Conservation (phyloP, 176 grass and related monocot species). For the Saccharum spontaneum region DNA sequence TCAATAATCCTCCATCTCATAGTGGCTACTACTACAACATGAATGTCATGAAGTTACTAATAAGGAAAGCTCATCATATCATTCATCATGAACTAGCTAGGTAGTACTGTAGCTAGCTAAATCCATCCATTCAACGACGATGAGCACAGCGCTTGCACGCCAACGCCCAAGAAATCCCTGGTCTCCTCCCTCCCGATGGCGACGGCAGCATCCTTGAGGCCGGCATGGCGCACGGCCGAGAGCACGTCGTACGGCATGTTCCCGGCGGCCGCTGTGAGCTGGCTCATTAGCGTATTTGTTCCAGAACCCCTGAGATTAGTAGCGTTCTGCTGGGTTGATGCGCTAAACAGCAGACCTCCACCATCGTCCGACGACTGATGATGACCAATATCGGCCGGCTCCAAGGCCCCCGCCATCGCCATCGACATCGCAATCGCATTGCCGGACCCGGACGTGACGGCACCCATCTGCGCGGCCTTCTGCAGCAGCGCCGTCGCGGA, state of each 20-base stretch:
- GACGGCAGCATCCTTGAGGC: slow-evolving; percentile 44
- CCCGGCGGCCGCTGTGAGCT: slow-evolving; percentile 28
- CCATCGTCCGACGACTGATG: slow-evolving; percentile 2
- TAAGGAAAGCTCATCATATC: neutral
- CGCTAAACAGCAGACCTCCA: slow-evolving; percentile 23
- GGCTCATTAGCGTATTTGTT: slow-evolving; percentile 12
- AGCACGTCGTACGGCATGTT: slow-evolving; percentile 51
- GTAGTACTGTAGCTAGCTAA: neutral
- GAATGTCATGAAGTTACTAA: too few relatives aligned
- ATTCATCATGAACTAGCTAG: neutral
- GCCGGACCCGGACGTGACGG: slow-evolving; percentile 23
- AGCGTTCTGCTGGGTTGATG: slow-evolving; percentile 21
- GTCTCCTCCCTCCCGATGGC: slow-evolving; percentile 55
- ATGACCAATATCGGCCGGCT: neutral
- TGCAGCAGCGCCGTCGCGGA: slow-evolving; percentile 86
- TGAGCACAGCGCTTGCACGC: slow-evolving; percentile 71
- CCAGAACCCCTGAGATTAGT: neutral
- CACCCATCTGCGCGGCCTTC: slow-evolving; percentile 76
- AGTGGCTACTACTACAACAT: neutral
- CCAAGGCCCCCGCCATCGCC: neutral
- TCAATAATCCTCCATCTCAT: neutral
- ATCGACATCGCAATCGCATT: neutral
- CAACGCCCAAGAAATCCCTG: slow-evolving; percentile 91
- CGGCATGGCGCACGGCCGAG: slow-evolving; percentile 36
- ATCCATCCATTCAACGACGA: slow-evolving; percentile 75